Evolutionary conservation across 2,329 filamentous ascomycete species (phyloP), one percentile per base, ranked within the genome.

Genomic region (Cordyceps militaris): DNA sequence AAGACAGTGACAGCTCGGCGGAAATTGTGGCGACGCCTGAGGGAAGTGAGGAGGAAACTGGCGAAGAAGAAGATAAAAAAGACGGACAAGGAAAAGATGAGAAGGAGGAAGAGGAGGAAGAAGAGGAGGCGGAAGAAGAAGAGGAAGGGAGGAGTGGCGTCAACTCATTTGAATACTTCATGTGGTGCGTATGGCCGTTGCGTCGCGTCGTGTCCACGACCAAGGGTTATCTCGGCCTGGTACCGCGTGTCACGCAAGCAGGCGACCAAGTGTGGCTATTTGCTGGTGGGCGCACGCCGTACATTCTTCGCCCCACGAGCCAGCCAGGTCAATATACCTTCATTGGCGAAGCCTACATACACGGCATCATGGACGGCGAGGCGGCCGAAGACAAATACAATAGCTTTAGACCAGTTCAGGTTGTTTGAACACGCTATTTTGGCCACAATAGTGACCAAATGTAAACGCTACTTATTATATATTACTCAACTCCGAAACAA

Each of bases 251-350:
- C 1, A 44, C 42, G 2, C 36, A 44, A 34, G 8, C 13, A 10
- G 60, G 48, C 7, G 60, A 62, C 19, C 51, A 62, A 32, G 32
- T 61, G 8, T 62, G 60, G 60, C 54, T 56, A 1, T 49, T 56
- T 30, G 24, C 44, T n/a, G 54, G 54, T 13, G 54, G 54, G 7
- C 54, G 54, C 13, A 56, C 54, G 3, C 44, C 54, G 0, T 56
- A 56, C 19, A 56, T 56, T n/a, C n/a, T 56, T 30, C 54, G 54
- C 16, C 54, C 44, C 10, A 56, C 44, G 19, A 24, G 14, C 46
- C n/a, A 10, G 3, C 24, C 13, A 0, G 54, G 44, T 2, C 26
- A 49, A 13, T 56, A 42, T 19, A 26, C 36, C 3, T 56, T 56
- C 14, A 24, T 56, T 14, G 54, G 54, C 7, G 54, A 56, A 14